phyloP scores from a whole-genome alignment of 1,284 basidiomycete genomes.

The Tilletia setariae region DNA sequence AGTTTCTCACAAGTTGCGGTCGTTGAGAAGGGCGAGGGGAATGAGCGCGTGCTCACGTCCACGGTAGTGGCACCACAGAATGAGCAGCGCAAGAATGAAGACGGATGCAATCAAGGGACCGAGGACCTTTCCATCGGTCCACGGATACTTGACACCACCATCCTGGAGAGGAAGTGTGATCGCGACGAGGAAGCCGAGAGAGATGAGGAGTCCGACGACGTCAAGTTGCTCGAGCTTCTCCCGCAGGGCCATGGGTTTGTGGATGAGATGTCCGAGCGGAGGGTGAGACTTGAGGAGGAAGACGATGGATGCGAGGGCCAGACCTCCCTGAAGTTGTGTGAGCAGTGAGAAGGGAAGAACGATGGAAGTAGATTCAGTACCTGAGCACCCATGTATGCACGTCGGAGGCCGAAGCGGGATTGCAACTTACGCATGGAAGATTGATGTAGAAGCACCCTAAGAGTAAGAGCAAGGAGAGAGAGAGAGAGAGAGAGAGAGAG shows the following conservation, averaged over 20 bases:
- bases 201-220: constrained; percentile 8
- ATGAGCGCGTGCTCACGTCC: constrained; percentile 4
- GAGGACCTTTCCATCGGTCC: not conserved
- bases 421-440: too few relatives aligned
- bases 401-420: too few relatives aligned
- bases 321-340: too few relatives aligned
- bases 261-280: constrained; percentile 1
- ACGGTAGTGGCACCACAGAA: not conserved
- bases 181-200: not conserved
- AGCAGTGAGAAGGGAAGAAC: too few relatives aligned
- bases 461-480: too few relatives aligned
- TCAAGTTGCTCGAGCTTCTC: constrained; percentile 6
- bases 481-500: too few relatives aligned
- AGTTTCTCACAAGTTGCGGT: too few relatives aligned
- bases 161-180: constrained; percentile 2
- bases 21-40: not conserved
- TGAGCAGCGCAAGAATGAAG: constrained; percentile 9
- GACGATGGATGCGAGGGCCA: constrained; percentile 10
- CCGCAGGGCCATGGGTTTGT: constrained; percentile 7
- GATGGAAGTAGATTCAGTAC: too few relatives aligned
- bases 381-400: too few relatives aligned
- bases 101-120: not conserved
- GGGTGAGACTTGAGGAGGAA: not conserved
- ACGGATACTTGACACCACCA: not conserved
- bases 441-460: too few relatives aligned